Base-by-base conservation (phyloP, 75 land plant genomes). In the Cunninghamia lanceolata region DNA sequence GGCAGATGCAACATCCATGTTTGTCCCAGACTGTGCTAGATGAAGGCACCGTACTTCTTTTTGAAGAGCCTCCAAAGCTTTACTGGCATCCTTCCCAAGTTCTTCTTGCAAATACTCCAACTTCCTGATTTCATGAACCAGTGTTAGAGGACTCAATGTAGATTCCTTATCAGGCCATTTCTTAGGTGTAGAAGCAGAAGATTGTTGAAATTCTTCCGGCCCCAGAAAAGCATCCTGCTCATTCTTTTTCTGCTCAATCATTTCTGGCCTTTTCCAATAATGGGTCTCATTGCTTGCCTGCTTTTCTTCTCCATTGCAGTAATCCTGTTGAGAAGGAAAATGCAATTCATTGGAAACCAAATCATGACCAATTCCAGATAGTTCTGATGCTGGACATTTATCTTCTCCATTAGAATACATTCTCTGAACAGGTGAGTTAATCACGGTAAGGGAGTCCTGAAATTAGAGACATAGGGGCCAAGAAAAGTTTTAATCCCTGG, bases 1-100 rank as follows among this genome's bases (percentile, higher is more conserved):
- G n/a, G n/a, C n/a, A n/a, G n/a, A n/a, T n/a, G n/a, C n/a, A n/a
- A 85, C 89, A 52, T 92, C 87, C 36, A 88, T 91, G 76, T 87
- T 88, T 88, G 86, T 86, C 11, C 86, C 88, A 28, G 90, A 83
- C 42, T 89, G 92, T 36, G 95, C 93, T 10, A 91, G 63, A 73
- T 95, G 93, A 56, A 98, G 89, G 87, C 98, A 98, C 86, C 86
- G 92, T 46, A 96, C 98, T 87, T 98, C 99, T 90, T n/a, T n/a
- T n/a, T n/a, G n/a, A n/a, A n/a, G n/a, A n/a, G n/a, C n/a, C n/a
- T n/a, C n/a, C n/a, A n/a, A 66, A 39, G 92, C 94, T 84, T 87
- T 88, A 32, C 68, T 87, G 43, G 89, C 91, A 87, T 91, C 90
- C 84, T 77, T 90, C 35, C 78, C 84, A 46, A 85, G 89, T 81